Evolutionary conservation across 257 asterid species (phyloP), one percentile per base, ranked within the genome.

Genomic region (Petunia secreta): DNA sequence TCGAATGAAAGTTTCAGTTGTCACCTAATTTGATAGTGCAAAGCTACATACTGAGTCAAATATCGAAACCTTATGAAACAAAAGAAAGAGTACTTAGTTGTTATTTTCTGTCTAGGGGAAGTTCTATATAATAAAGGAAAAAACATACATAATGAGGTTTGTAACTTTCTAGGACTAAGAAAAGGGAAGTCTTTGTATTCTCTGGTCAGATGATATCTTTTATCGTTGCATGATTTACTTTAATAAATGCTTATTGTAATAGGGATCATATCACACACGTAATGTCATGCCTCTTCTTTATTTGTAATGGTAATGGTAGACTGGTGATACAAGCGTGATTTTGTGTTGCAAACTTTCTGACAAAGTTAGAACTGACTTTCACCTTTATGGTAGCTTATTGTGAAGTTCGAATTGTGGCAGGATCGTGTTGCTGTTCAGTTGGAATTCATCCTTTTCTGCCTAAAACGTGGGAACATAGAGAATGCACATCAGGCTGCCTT

Each of bases 391-490:
- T 77, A 59, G 43, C 41, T 77, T 58, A 59, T 59, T 59, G 48
- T 77, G 67, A 81, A 75, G 78, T 83, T 55, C 65, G 78, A 52
- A 54, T 68, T 54, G 84, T 80, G 82, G 81, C 93, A 93, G 99
- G 87, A 88, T 65, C 88, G 87, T 78, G 84, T 89, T 86, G 87
- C 91, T 4, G 91, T 90, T 77, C 96, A 82, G 75, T 67, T 88
- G 84, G 99, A 95, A 85, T 81, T 63, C 79, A 90, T 90, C 75
- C 83, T 92, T 81, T 82, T 82, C 81, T 87, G 89, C 83, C 87
- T 95, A 55, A 88, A 81, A 73, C 83, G 59, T 39, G 92, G 94
- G 82, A 82, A 65, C 64, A 55, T 50, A 50, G 85, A 84, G 62
- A 92, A 85, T 74, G 97, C 96, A 44, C 68, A 85, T 83, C 88